Evolutionary conservation across 805 yeast genomes (phyloP).

Genomic region (Saturnispora gosingensis): DNA sequence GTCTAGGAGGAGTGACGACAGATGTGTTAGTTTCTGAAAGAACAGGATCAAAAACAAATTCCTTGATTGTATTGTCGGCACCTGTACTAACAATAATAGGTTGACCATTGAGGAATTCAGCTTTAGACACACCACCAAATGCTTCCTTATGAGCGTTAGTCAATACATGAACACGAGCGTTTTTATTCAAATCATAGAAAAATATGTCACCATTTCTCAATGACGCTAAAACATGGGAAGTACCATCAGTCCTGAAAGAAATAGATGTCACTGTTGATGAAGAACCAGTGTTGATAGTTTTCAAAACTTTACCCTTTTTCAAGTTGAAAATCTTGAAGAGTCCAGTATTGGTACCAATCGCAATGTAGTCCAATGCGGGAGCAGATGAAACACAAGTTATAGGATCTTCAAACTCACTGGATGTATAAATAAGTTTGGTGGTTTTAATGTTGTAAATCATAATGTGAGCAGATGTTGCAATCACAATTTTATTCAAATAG

Average conservation of each 20-base stretch:
- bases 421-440: conserved; percentile 52
- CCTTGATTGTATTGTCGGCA: conserved; percentile 82
- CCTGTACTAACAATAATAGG: conserved; percentile 85
- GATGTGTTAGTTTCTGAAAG: conserved; percentile 53
- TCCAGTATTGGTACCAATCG: conserved; percentile 68
- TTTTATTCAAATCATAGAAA: conserved; percentile 72
- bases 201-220: conserved; percentile 72
- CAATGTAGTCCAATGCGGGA: conserved; percentile 79
- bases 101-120: conserved; percentile 78
- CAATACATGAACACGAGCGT: conserved; percentile 66
- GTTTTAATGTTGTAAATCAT: conserved; percentile 67
- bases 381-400: conserved; percentile 70
- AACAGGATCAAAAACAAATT: conserved; percentile 89
- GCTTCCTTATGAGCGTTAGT: conserved; percentile 63
- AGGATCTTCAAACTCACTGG: conserved; percentile 41
- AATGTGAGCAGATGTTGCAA: conserved; percentile 62
- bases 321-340: conserved; percentile 57
- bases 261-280: conserved; percentile 42
- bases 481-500: conserved; percentile 77
- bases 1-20: conserved; percentile 82
- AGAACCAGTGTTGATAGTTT: conserved; percentile 39
- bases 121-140: conserved; percentile 70
- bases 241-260: conserved; percentile 88
- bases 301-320: conserved; percentile 49
- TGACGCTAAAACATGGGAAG: conserved; percentile 74